Evolutionary conservation across 805 yeast genomes (phyloP).

Genomic region (Lachancea sp.): DNA sequence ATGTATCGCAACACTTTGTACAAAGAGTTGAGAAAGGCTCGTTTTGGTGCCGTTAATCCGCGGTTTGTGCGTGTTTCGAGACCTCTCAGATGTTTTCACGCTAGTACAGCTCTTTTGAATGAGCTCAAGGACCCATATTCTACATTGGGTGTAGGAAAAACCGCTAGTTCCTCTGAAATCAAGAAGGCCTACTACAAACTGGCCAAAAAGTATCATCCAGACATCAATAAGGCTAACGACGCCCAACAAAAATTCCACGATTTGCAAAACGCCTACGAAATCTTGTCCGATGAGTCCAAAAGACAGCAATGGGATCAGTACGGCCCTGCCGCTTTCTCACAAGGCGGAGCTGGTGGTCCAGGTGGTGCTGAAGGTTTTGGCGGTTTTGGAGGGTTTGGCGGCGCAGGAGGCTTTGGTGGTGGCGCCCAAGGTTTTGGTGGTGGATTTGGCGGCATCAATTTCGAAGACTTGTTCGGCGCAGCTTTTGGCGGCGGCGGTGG

Average conservation of each 20-base stretch:
- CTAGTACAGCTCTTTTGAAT: conserved; percentile 12
- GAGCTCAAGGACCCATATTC: conserved; percentile 69
- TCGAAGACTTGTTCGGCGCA: conserved; percentile 59
- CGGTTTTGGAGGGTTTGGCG: conserved; percentile 36
- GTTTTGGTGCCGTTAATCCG: not conserved
- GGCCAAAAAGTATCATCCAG: conserved; percentile 95
- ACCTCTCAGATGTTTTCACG: conserved; percentile 12
- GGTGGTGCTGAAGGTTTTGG: conserved; percentile 35
- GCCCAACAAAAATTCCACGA: conserved; percentile 89
- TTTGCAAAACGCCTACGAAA: conserved; percentile 90
- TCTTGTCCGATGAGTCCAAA: conserved; percentile 77
- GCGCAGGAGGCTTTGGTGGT: conserved; percentile 42
- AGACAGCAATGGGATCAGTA: conserved; percentile 85
- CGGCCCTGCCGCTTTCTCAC: conserved; percentile 81
- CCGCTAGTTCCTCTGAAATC: conserved; percentile 75
- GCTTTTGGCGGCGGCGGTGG: conserved; percentile 42
- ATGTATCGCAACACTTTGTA: conserved; percentile 2
- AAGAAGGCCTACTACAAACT: conserved; percentile 90
- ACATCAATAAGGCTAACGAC: conserved; percentile 83
- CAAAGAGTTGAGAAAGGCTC: not conserved
- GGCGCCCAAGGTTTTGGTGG: conserved; percentile 16
- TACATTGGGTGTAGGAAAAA: conserved; percentile 66
- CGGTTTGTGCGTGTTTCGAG: not conserved
- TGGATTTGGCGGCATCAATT: conserved; percentile 42
- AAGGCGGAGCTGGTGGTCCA: conserved; percentile 45